Evolutionary conservation across 148 eudicot species (phyloP).

Genomic region (Rhododendron ovatum): DNA sequence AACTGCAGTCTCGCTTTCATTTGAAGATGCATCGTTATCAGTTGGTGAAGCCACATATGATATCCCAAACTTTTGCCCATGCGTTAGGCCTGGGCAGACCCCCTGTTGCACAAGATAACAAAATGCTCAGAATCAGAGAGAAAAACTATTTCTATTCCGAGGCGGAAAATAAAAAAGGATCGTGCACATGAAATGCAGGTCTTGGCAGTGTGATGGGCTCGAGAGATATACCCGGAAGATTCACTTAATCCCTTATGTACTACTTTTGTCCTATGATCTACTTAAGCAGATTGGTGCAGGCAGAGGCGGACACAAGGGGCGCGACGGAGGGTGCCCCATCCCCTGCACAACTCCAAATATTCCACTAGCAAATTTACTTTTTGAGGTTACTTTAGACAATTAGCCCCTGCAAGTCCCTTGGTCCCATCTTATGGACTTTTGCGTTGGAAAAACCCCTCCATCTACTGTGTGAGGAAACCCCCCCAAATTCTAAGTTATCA

Average conservation of each 20-base stretch:
- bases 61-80: conserved; percentile 76
- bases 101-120: conserved; percentile 36
- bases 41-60: conserved; percentile 39
- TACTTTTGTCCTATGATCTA: neutral
- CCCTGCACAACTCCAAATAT: neutral
- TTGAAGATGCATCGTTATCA: conserved; percentile 30
- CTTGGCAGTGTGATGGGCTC: neutral
- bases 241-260: neutral
- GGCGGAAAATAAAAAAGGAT: neutral
- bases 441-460: neutral
- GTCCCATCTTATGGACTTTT: neutral
- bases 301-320: neutral
- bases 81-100: conserved; percentile 71
- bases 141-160: neutral
- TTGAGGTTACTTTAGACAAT: neutral
- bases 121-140: neutral
- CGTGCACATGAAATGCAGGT: neutral
- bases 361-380: neutral
- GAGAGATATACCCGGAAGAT: neutral
- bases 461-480: neutral
- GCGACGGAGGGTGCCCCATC: neutral
- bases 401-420: neutral
- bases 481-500: too few relatives aligned
- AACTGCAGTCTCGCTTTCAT: conserved; percentile 20
- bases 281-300: neutral